Base-by-base conservation (phyloP, 306 rosid species). In the Cucurbita ficifolia region DNA sequence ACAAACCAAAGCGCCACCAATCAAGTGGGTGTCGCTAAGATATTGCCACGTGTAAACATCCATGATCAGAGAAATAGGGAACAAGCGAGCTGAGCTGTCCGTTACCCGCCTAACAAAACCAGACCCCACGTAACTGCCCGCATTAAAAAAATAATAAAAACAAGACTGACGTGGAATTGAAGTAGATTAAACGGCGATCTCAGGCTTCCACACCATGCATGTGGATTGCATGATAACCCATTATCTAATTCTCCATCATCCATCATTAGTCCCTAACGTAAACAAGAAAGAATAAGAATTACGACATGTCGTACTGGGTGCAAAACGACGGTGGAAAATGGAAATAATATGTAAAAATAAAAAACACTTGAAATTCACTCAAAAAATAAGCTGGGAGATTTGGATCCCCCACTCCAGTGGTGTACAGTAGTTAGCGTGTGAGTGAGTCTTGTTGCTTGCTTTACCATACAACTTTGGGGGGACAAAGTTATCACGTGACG, bases 61-160 rank as follows among this genome's bases (percentile, higher is more conserved):
- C 5, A 22, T 42, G 40, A 74, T 43, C 53, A 13, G 51, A 45
- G 24, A 65, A 42, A 43, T 43, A 74, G 71, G 70, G 43, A 79
- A 77, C 81, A 53, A 72, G 78, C 24, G 39, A 64, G 42, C 71
- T 74, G 46, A 64, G 42, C 61, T 74, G 89, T 86, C 85, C 76
- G 77, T n/a, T 54, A 81, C 73, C 73, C 17, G 62, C 82, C 82
- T 73, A 71, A 77, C 89, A 79, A 81, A 73, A 40, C 69, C 12
- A 72, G 79, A 84, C 29, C 87, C 83, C 78, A 48, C 53, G 3
- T 56, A 76, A 76, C 78, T 62, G 62, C 74, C 18, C 24, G 16
- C 76, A 64, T 75, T 39, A 40, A 43, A 65, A 65, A 72, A 56
- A 12, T 19, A 43, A 35, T 24, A 57, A 22, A 29, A 29, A 29